phyloP scores from a whole-genome alignment of 2,329 filamentous ascomycete genomes.

The Colletotrichum sp. region DNA sequence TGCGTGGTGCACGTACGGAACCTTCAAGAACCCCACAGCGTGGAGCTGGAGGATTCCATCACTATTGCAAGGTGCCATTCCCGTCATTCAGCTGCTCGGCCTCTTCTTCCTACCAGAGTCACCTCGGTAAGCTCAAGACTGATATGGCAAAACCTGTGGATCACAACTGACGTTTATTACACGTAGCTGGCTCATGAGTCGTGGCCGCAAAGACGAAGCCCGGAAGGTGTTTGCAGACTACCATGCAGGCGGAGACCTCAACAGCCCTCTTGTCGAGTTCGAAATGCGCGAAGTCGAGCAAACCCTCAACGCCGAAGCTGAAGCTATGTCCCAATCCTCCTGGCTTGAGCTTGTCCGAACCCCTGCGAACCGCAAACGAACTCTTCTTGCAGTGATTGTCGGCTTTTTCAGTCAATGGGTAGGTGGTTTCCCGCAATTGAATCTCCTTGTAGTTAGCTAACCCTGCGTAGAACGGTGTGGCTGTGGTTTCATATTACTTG shows the following conservation, averaged over 20 bases:
- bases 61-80: slow-evolving; percentile 44
- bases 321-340: slow-evolving; percentile 43
- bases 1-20: slow-evolving; percentile 32
- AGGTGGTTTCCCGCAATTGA: not conserved
- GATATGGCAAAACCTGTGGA: fast-evolving
- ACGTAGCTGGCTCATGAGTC: slow-evolving; percentile 61
- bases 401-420: slow-evolving; percentile 31
- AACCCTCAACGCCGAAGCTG: slow-evolving; percentile 52
- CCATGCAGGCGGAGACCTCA: slow-evolving; percentile 54
- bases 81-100: slow-evolving; percentile 19
- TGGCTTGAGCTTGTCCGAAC: slow-evolving; percentile 33
- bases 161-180: not conserved
- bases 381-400: slow-evolving; percentile 27
- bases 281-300: slow-evolving; percentile 50
- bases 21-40: slow-evolving; percentile 35
- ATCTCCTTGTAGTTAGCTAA: not conserved
- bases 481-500: slow-evolving; percentile 44
- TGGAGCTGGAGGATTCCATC: slow-evolving; percentile 32
- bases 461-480: slow-evolving; percentile 26
- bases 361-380: slow-evolving; percentile 30
- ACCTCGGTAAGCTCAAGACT: slow-evolving; percentile 34
- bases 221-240: slow-evolving; percentile 58
- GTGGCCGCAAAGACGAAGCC: slow-evolving; percentile 57
- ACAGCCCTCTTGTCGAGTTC: slow-evolving; percentile 12
- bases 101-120: slow-evolving; percentile 57